phyloP scores from a whole-genome alignment of 352 stramenopile genomes.

The Globisporangium nagaii region DNA sequence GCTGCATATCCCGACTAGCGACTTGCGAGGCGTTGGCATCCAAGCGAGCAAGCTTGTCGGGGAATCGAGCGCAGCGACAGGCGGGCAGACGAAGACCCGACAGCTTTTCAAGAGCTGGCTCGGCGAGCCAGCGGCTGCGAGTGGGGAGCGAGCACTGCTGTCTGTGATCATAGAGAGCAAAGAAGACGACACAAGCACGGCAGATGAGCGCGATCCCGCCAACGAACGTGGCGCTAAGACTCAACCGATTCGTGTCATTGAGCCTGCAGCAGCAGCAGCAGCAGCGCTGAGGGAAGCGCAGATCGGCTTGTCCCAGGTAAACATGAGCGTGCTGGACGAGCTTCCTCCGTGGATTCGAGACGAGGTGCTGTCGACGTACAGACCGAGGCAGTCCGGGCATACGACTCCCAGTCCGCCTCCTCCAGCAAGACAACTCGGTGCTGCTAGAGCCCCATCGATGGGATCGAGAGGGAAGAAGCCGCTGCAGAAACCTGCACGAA shows the following conservation, averaged over 20 bases:
- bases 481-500: slow-evolving; percentile 13
- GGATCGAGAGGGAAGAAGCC: slow-evolving; percentile 24
- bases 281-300: neutral
- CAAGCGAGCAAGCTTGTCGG: slow-evolving; percentile 67
- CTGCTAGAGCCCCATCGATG: neutral
- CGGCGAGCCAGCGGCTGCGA: slow-evolving; percentile 14
- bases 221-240: neutral
- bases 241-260: too few species aligned
- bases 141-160: neutral
- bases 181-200: neutral
- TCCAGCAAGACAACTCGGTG: neutral
- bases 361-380: slow-evolving; percentile 49
- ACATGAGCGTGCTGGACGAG: slow-evolving; percentile 51
- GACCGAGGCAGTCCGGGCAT: neutral
- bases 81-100: slow-evolving; percentile 10
- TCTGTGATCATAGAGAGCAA: neutral
- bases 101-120: slow-evolving; percentile 58
- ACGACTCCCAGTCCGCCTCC: neutral
- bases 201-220: neutral
- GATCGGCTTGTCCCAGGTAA: slow-evolving; percentile 52
- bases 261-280: slow-evolving; percentile 5
- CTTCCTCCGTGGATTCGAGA: slow-evolving; percentile 44
- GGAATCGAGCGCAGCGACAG: slow-evolving; percentile 4
- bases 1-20: slow-evolving; percentile 48
- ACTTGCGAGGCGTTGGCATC: slow-evolving; percentile 70